Evolutionary conservation across 345 rosid genomes (phyloP).

Genomic region (Psidium friedrichsthalianum): DNA sequence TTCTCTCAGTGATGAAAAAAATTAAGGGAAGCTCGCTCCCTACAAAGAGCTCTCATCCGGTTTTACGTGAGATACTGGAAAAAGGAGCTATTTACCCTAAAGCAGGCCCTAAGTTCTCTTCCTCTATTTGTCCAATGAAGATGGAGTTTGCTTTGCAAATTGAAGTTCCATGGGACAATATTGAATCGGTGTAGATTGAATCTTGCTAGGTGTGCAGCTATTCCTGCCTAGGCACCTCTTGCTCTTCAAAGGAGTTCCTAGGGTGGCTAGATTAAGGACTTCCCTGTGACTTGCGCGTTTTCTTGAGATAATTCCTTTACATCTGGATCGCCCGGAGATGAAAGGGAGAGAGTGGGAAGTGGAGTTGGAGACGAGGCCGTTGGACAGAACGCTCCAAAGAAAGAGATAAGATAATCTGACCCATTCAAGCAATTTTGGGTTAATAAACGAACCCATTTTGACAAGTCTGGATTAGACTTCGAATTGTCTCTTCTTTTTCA

Average conservation of each 20-base stretch:
- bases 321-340: not conserved
- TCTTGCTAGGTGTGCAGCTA: constrained; percentile 2
- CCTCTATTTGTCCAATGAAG: not conserved
- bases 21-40: not conserved
- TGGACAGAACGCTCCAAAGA: not conserved
- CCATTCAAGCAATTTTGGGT: no score
- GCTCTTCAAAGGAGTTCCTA: constrained; percentile 10
- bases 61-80: not conserved
- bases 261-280: constrained; percentile 1
- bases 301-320: no score
- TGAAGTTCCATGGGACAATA: not conserved
- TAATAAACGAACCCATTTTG: not conserved
- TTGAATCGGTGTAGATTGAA: not conserved
- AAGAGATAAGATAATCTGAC: not conserved
- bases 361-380: no score
- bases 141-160: not conserved
- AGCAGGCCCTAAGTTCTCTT: not conserved
- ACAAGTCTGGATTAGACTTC: no score
- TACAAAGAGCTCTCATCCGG: not conserved
- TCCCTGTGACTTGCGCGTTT: no score
- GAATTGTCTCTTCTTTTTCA: no score
- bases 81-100: not conserved
- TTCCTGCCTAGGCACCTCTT: not conserved
- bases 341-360: not conserved
- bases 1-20: not conserved